Evolutionary conservation across 2,329 filamentous ascomycete genomes (phyloP), one percentile per base, ranked within the genome.

Genomic region (Chaetoscypha palmicola): DNA sequence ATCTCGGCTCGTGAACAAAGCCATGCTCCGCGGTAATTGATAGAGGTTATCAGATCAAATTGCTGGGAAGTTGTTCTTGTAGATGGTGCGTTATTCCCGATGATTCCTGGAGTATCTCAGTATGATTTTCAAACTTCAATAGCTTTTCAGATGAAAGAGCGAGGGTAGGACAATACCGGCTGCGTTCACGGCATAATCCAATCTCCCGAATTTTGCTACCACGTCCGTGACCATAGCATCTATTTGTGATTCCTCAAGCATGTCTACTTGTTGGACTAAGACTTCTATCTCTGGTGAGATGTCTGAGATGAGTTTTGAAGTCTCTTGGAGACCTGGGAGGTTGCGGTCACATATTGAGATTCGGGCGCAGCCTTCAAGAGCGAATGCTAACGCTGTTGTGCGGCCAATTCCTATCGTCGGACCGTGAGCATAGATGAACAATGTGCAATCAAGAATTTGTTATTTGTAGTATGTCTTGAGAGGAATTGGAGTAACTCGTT

Each of bases 181-280:
- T 45, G 61, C 65, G 54, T 72, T 71, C 26, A 69, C 63, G 14
- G 65, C 66, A 54, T 72, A 72, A 55, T 72, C 68, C 12, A 72
- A 61, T 3, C 68, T 58, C 0, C 64, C 64, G 42, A 66, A 69
- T 11, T 55, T 50, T 1, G 53, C 46, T 3, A 67, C 58, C 2
- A 60, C 56, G 3, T 38, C 51, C 3, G 58, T 56, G 39, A 71
- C 56, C 8, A 65, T 58, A 3, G 41, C 41, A 3, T 62, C 47
- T 7, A 72, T 58, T 3, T 66, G 56, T 1, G 55, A 51, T 21
- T 65, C 62, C 11, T 60, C 50, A 3, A 63, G 51, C 21, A 67
- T 61, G 50, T 72, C 66, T 1, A 62, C 60, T 10, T 51, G 43
- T 58, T 52, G 19, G 42, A 45, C 17, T 62, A 54, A 5, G 59